Evolutionary conservation across 768 basidiomycete species (phyloP), one percentile per base, ranked within the genome.

Genomic region (Boletus pseudo-olivaceus): DNA sequence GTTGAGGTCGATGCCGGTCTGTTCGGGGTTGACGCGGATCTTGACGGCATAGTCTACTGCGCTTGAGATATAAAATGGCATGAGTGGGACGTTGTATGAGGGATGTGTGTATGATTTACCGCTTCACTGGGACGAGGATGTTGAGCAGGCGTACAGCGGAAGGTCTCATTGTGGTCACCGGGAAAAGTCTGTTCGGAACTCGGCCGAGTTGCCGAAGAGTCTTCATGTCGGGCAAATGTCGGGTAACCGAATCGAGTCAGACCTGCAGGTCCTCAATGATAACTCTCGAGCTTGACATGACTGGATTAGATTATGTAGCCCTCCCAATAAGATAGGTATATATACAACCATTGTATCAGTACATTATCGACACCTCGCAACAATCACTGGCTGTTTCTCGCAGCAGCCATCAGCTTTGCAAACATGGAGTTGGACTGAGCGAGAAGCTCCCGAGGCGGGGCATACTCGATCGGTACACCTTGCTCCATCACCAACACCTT

Each of bases 11-110:
- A 99, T 84, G 14, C 94, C 97, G 34, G 93, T 97, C 67, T 97
- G 93, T 60, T 89, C 85, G 7, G 93, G 83, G 69, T 96, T 96
- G 47, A 99, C 93, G 48, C 96, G 90, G 75, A 99, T 97, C 80
- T 98, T 98, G 73, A 96, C 93, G 4, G 93, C 89, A 84, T 91
- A 99, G 76, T 98, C 97, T 48, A 99, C 89, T 48, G 90, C 86
- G 58, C 92, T 97, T 47, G 20, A 12, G 4, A 42, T 8, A 15
- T n/a, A 11, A 51, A 15, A 27, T 19, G 5, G 44, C 10, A 20
- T 65, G 44, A 65, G 51, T 12, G 1, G 29, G 20, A 7, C 17
- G 6, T 27, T 15, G 15, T n/a, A 19, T 4, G 11, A 6, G 7
- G 37, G 11, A 32, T 1, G 12, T 5, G 40, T 9, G 15, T 1